Evolutionary conservation across 371 early-diverging fungal species (phyloP).

Genomic region (Polyrhizophydium stewartii): DNA sequence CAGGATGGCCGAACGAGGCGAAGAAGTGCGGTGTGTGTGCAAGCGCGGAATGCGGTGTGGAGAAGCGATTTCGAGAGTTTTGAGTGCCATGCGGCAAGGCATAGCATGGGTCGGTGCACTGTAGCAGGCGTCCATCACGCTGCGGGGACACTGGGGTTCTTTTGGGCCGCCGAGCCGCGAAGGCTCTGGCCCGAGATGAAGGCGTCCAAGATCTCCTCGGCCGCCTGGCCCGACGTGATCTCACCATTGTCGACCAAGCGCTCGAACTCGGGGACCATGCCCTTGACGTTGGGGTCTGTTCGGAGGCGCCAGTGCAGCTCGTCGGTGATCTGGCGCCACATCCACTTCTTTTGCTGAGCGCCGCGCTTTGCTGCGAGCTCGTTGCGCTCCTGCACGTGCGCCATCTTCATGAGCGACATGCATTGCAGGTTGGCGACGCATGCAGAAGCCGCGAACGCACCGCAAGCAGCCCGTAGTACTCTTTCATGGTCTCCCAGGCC

Average conservation of each 20-base stretch:
- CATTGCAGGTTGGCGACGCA: no score
- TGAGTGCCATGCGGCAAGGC: no score
- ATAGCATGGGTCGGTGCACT: no score
- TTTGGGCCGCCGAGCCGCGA: no score
- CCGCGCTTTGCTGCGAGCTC: slow-evolving; percentile 45
- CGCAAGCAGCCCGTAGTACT: slow-evolving; percentile 35
- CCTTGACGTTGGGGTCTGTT: neutral
- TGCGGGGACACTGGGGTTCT: no score
- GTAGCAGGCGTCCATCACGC: no score
- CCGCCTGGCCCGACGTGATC: slow-evolving; percentile 10
- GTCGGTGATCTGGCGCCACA: slow-evolving; percentile 61
- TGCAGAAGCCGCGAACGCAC: no score
- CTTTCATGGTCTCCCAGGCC: slow-evolving; percentile 61
- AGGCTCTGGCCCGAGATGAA: neutral
- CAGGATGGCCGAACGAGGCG: no score
- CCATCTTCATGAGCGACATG: no score
- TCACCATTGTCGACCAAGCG: neutral
- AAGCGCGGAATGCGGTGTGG: no score
- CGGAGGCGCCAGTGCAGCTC: slow-evolving; percentile 28
- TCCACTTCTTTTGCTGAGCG: slow-evolving; percentile 56
- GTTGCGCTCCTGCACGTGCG: slow-evolving; percentile 35
- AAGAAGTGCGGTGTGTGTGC: no score
- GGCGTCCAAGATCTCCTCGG: neutral
- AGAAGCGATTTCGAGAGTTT: no score
- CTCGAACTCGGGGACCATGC: neutral